Evolutionary conservation across 805 yeast genomes (phyloP).

Genomic region (Priceomyces haplophilus): DNA sequence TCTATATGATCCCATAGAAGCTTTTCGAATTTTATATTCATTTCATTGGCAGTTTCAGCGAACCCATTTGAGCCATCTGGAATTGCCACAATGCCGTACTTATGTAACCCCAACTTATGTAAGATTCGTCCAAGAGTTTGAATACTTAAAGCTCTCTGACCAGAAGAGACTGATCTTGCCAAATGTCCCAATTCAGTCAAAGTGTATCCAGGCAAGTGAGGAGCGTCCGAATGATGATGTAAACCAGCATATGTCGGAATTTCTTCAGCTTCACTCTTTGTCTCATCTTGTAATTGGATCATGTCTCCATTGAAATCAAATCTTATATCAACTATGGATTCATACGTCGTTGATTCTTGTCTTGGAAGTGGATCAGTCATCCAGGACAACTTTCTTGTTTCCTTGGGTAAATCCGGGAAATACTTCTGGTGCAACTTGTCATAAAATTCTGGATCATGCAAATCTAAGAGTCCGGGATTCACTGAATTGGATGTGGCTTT

Average conservation of each 20-base stretch:
- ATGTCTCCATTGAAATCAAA: constrained; percentile 87
- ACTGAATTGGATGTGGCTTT: constrained; percentile 40
- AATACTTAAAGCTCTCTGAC: constrained; percentile 84
- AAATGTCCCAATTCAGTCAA: constrained; percentile 76
- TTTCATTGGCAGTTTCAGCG: constrained; percentile 21
- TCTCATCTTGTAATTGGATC: constrained; percentile 43
- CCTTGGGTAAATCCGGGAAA: constrained; percentile 86
- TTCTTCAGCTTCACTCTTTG: constrained; percentile 10
- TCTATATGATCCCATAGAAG: constrained; percentile 72
- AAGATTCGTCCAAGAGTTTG: constrained; percentile 84
- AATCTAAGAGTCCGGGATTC: constrained; percentile 43
- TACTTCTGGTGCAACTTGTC: constrained; percentile 78
- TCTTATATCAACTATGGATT: constrained; percentile 65
- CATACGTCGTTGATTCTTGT: constrained; percentile 41
- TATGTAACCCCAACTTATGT: constrained; percentile 70
- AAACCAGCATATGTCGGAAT: constrained; percentile 64
- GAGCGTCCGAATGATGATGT: constrained; percentile 89
- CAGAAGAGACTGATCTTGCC: constrained; percentile 71
- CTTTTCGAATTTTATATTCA: constrained; percentile 41
- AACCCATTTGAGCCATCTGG: constrained; percentile 33
- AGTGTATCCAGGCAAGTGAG: constrained; percentile 91
- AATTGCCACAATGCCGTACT: constrained; percentile 52
- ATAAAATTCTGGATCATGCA: constrained; percentile 75
- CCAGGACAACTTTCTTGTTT: constrained; percentile 84
- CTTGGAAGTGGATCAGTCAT: constrained; percentile 66